These are phyloP conservation scores for Pseudevernia furfuracea DNA, from an alignment of 495 filamentous ascomycete genomes.

Conservation along the genomic window DNA sequence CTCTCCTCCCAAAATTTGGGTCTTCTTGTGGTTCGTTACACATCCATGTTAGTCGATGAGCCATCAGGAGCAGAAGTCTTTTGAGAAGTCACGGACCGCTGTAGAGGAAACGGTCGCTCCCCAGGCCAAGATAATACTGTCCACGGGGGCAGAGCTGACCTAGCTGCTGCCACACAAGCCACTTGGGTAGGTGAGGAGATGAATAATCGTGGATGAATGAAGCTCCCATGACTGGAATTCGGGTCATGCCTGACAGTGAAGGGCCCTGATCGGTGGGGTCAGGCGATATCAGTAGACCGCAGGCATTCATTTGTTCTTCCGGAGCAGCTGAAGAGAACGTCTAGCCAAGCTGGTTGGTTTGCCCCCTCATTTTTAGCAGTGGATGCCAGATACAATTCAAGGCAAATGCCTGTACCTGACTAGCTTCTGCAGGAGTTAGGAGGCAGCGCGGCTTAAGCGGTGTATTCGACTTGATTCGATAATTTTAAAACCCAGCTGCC, in stretches of 20 bases:
- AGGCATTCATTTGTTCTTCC: background rate
- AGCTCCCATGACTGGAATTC: background rate
- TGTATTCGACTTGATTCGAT: background rate
- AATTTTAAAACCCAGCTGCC: background rate
- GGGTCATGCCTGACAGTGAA: background rate
- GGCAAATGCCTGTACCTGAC: conserved; percentile 6
- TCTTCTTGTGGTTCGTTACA: background rate
- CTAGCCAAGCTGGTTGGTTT: background rate
- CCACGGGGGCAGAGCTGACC: background rate
- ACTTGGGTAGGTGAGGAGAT: background rate
- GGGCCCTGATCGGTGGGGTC: background rate
- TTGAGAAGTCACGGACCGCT: background rate
- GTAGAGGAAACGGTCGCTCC: background rate
- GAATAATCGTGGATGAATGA: background rate
- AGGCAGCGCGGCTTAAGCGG: background rate
- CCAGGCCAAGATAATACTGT: background rate
- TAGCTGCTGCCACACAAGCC: background rate
- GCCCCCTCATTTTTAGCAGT: background rate
- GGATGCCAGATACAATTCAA: background rate
- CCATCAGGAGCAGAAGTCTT: background rate
- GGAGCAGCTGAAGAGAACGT: background rate
- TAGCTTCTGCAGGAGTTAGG: background rate
- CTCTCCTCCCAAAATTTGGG: background rate
- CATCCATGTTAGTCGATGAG: background rate
- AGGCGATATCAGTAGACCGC: background rate